These are phyloP conservation scores for Cryptosporidium meleagridis DNA, from an alignment of 169 alveolate species.

Conservation along the genomic window DNA sequence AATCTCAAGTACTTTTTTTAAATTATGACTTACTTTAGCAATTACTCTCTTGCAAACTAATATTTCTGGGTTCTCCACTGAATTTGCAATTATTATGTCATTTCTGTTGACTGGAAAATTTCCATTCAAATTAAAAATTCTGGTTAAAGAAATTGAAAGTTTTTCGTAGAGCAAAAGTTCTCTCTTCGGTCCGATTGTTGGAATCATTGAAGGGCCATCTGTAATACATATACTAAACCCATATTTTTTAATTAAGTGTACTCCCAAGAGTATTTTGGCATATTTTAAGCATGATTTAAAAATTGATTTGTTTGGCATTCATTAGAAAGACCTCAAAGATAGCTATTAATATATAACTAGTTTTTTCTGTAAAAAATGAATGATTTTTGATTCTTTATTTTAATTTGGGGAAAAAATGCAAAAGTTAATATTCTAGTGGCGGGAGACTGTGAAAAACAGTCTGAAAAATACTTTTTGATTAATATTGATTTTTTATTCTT, in stretches of 20 bases:
- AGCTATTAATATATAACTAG: too few species aligned
- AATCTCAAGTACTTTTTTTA: neutral
- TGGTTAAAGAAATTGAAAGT: constrained; percentile 17
- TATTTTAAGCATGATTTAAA: neutral
- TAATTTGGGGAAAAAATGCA: neutral
- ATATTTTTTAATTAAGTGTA: constrained; percentile 28
- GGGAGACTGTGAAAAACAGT: constrained; percentile 10
- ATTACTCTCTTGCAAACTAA: constrained; percentile 60
- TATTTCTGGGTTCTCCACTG: constrained; percentile 46
- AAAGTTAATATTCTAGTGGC: neutral
- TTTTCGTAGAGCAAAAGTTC: constrained; percentile 55
- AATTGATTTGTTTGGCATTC: constrained; percentile 4
- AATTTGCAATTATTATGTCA: constrained; percentile 50
- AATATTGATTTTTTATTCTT: neutral
- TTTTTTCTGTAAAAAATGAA: neutral
- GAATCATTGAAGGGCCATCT: constrained; percentile 64
- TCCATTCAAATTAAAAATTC: neutral
- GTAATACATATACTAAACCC: constrained; percentile 38
- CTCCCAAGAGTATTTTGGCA: constrained; percentile 12
- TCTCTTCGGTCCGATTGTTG: constrained; percentile 61
- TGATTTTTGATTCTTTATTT: neutral
- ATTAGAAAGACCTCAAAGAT: neutral
- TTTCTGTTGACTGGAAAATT: neutral
- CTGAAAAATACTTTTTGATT: neutral
- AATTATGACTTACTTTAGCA: constrained; percentile 38